These are phyloP conservation scores for Antarctomyces pellizariae DNA, from an alignment of 495 filamentous ascomycete species.

Conservation along the genomic window DNA sequence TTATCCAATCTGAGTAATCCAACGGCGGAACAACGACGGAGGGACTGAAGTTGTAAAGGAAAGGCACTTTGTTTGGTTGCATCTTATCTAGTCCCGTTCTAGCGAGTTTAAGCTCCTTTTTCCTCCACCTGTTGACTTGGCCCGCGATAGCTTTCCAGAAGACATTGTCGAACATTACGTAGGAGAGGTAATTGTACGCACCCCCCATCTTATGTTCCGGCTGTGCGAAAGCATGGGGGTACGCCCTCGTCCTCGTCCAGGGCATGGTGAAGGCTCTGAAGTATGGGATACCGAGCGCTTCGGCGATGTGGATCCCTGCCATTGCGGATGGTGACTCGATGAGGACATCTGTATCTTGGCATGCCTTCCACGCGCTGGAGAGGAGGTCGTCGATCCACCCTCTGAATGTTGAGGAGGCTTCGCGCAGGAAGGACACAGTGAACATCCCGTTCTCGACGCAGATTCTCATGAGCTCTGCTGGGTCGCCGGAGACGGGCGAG, in stretches of 20 bases:
- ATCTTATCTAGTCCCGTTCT: conserved; percentile 73
- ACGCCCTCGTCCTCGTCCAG: conserved; percentile 87
- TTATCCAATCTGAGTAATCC: conserved; percentile 94
- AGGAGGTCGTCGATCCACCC: conserved; percentile 84
- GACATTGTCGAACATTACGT: conserved; percentile 90
- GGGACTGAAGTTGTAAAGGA: conserved; percentile 92
- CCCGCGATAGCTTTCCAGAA: conserved; percentile 88
- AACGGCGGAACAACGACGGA: conserved; percentile 77
- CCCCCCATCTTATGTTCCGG: conserved; percentile 86
- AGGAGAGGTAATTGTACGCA: conserved; percentile 82
- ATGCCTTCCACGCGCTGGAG: conserved; percentile 61
- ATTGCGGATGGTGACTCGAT: conserved; percentile 95
- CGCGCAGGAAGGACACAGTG: conserved; percentile 70
- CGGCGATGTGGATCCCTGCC: conserved; percentile 97
- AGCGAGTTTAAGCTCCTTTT: conserved; percentile 51
- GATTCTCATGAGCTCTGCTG: conserved; percentile 80
- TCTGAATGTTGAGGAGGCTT: conserved; percentile 74
- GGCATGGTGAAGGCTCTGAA: conserved; percentile 98
- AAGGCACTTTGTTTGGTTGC: conserved; percentile 89
- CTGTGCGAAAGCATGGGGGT: conserved; percentile 94
- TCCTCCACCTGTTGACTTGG: conserved; percentile 85
- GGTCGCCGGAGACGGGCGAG: conserved; percentile 68
- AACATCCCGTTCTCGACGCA: conserved; percentile 98
- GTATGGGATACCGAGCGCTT: conserved; percentile 81
- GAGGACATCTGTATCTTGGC: conserved; percentile 68